A percentile compares a stretch with the other conserved stretches of the same genome.
Evolutionary conservation across 2,329 filamentous ascomycete species (phyloP).

Genomic region (Coniochaeta prunicola): DNA sequence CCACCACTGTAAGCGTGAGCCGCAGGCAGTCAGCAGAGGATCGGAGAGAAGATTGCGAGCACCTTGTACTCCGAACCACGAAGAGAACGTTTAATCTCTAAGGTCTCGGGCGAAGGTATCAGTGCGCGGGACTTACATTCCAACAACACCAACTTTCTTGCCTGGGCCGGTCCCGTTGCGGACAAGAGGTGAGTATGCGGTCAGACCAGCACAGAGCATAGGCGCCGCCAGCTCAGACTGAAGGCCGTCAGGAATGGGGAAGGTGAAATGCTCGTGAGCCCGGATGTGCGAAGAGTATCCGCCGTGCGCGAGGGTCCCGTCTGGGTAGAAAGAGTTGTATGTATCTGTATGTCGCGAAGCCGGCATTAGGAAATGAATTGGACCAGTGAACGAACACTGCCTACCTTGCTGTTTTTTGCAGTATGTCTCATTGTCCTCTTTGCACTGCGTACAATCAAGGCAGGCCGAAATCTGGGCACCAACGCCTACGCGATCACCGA

Average conservation of each 20-base stretch:
- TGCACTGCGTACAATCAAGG: constrained; percentile 57
- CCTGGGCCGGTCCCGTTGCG: constrained; percentile 69
- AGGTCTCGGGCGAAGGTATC: neutral
- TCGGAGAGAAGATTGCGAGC: neutral
- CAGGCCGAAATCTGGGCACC: constrained; percentile 61
- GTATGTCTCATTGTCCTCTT: constrained; percentile 61
- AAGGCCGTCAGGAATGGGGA: constrained; percentile 70
- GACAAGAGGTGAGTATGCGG: constrained; percentile 69
- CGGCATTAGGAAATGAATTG: too few species aligned
- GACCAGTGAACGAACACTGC: neutral
- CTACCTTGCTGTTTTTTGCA: constrained; percentile 43
- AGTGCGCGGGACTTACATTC: constrained; percentile 32
- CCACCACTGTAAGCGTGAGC: constrained; percentile 36
- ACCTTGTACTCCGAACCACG: too few species aligned
- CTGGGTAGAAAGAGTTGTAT: constrained; percentile 41
- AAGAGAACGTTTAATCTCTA: too few species aligned
- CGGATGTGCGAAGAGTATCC: constrained; percentile 34
- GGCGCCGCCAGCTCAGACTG: constrained; percentile 57
- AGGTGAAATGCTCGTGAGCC: constrained; percentile 62
- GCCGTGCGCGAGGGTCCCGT: constrained; percentile 51
- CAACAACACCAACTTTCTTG: constrained; percentile 71
- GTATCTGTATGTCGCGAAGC: neutral
- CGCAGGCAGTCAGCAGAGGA: neutral
- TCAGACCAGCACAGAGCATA: constrained; percentile 81
- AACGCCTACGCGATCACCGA: constrained; percentile 60